A percentile compares a stretch with the other conserved stretches of the same genome.
phyloP scores from a whole-genome alignment of 306 rosid genomes.

The Inga leiocalycina region DNA sequence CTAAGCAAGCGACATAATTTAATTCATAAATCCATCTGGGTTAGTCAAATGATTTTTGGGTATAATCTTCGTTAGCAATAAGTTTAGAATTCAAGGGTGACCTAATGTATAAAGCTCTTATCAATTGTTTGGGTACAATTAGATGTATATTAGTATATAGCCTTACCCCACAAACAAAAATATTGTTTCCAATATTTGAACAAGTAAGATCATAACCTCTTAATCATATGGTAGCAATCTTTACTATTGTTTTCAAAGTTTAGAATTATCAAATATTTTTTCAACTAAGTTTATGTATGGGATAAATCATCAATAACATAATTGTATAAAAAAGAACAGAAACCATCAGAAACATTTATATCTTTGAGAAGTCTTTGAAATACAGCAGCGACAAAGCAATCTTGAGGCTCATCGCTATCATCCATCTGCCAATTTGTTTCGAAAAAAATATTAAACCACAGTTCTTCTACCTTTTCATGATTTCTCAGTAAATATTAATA shows the following conservation, averaged over 20 bases:
- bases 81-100: no score
- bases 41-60: background rate
- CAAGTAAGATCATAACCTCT: no score
- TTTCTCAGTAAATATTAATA: no score
- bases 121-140: no score
- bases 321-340: background rate
- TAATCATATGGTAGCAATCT: no score
- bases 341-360: background rate
- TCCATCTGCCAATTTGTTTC: background rate
- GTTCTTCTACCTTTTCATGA: no score
- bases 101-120: no score
- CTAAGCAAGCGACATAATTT: background rate
- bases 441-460: background rate
- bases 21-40: background rate
- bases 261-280: background rate
- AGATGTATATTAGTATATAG: accelerated
- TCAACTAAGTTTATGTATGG: background rate
- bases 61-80: background rate
- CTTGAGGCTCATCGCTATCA: background rate
- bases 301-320: background rate
- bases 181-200: no score
- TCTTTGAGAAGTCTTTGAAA: background rate
- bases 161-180: no score
- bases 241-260: background rate
- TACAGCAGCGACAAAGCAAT: background rate